A percentile compares a stretch with the other conserved stretches of the same genome.
Conservation (phyloP, 805 yeast species). For the Yarrowia yakushimensis region DNA sequence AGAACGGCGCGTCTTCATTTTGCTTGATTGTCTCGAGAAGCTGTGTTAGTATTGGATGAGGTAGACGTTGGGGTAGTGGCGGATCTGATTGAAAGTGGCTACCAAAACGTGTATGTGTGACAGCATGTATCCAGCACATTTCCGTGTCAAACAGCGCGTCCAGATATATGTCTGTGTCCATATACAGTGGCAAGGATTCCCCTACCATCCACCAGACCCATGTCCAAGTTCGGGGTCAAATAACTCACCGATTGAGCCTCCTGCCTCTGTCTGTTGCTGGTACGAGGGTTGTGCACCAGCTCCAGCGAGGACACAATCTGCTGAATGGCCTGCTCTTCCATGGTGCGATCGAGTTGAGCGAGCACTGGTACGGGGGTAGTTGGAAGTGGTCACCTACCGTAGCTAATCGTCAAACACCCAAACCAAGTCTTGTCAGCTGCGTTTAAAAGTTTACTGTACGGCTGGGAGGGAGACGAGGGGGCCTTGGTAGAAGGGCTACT, state of each 20-base stretch:
- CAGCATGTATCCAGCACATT: neutral
- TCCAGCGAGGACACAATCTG: slow-evolving; percentile 78
- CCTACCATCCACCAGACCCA: neutral
- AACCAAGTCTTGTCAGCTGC: slow-evolving; percentile 22
- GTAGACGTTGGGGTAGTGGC: neutral
- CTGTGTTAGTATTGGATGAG: slow-evolving; percentile 26
- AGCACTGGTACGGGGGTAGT: neutral
- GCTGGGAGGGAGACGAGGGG: neutral
- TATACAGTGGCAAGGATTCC: neutral
- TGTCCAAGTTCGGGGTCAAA: neutral
- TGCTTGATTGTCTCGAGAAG: slow-evolving; percentile 74
- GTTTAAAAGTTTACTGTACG: slow-evolving; percentile 19
- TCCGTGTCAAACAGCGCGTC: neutral
- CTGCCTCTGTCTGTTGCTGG: slow-evolving; percentile 41
- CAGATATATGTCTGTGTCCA: too few relatives aligned
- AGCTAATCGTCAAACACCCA: slow-evolving; percentile 14
- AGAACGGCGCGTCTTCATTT: slow-evolving; percentile 79
- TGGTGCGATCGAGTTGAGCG: slow-evolving; percentile 19
- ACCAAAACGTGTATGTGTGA: neutral
- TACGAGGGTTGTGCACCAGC: slow-evolving; percentile 38
- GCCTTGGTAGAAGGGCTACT: too few relatives aligned
- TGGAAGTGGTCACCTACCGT: neutral
- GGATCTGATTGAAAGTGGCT: too few relatives aligned
- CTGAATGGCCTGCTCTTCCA: slow-evolving; percentile 49
- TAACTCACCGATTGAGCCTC: slow-evolving; percentile 48